Percentiles rank a stretch among this genome's conserved stretches.
These are phyloP conservation scores for Nemophila menziesii DNA, from an alignment of 257 asterid genomes.

Conservation along the genomic window DNA sequence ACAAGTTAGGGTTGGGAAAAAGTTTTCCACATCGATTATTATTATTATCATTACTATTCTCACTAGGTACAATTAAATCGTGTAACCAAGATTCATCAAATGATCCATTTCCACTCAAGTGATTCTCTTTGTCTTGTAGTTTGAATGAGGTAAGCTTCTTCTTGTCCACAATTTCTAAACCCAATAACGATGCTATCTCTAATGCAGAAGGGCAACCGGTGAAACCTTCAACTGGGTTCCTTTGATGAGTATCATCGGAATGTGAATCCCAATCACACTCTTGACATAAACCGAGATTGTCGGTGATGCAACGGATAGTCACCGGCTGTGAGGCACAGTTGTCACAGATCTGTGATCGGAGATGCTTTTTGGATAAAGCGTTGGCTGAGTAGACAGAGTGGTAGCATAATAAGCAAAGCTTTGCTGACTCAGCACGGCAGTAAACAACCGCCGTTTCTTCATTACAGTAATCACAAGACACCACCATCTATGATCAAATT, in stretches of 20 bases:
- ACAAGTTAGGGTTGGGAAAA: no score
- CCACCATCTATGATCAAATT: no score
- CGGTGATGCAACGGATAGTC: conserved; percentile 31
- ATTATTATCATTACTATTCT: background rate
- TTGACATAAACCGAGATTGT: conserved; percentile 52
- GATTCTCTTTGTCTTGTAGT: conserved; percentile 10
- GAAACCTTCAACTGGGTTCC: conserved; percentile 37
- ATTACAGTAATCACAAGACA: conserved; percentile 1
- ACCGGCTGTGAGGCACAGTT: conserved; percentile 44
- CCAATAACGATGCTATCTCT: conserved; percentile 57
- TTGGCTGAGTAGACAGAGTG: conserved; percentile 61
- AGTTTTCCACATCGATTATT: conserved; percentile 65
- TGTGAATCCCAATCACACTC: conserved; percentile 42
- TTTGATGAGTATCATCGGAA: conserved; percentile 17
- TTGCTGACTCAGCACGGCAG: conserved; percentile 16
- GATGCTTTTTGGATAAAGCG: conserved; percentile 50
- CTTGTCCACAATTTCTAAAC: background rate
- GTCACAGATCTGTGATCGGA: conserved; percentile 50
- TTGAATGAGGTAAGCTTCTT: conserved; percentile 1
- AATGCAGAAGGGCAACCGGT: conserved; percentile 62
- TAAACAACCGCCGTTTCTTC: background rate
- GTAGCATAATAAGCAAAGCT: conserved; percentile 57
- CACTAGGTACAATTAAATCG: conserved; percentile 76
- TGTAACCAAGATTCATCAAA: conserved; percentile 33
- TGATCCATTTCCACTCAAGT: no score